These are phyloP conservation scores for Calocybe cyanea DNA, from an alignment of 768 basidiomycete genomes.

Conservation along the genomic window DNA sequence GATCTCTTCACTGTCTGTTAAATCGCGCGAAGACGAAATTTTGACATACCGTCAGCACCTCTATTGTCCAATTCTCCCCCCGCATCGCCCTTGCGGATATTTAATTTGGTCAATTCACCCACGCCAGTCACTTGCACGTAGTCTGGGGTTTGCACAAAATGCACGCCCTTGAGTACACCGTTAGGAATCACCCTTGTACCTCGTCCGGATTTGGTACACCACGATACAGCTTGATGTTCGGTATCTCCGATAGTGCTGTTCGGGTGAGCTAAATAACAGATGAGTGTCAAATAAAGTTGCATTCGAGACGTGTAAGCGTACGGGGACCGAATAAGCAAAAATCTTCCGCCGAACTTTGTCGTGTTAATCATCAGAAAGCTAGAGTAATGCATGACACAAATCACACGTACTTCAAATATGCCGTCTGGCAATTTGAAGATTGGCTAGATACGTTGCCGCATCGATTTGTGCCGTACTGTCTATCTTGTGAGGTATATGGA, in stretches of 20 bases:
- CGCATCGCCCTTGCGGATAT: conserved; percentile 50
- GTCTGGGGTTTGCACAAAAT: conserved; percentile 61
- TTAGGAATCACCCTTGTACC: conserved; percentile 72
- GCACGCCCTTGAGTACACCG: conserved; percentile 63
- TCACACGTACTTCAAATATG: conserved; percentile 54
- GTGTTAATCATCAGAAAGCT: background rate
- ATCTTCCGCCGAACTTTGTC: conserved; percentile 55
- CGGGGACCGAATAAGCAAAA: conserved; percentile 71
- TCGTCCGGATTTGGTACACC: conserved; percentile 69
- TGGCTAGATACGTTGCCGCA: conserved; percentile 60
- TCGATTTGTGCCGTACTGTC: conserved; percentile 61
- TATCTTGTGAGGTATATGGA: conserved; percentile 51
- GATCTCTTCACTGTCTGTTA: background rate
- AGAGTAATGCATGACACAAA: conserved; percentile 3
- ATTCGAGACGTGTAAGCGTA: conserved; percentile 16
- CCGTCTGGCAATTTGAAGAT: conserved; percentile 66
- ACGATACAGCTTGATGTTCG: conserved; percentile 68
- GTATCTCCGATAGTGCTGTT: conserved; percentile 60
- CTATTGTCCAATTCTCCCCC: conserved; percentile 74
- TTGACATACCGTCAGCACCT: conserved; percentile 50
- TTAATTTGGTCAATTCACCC: conserved; percentile 67
- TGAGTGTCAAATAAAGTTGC: background rate
- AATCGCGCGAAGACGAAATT: too few relatives aligned
- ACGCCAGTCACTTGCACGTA: conserved; percentile 62
- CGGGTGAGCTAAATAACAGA: conserved; percentile 12